phyloP scores from a whole-genome alignment of 2,329 filamentous ascomycete species.

The Cercospora zeae-maydis region DNA sequence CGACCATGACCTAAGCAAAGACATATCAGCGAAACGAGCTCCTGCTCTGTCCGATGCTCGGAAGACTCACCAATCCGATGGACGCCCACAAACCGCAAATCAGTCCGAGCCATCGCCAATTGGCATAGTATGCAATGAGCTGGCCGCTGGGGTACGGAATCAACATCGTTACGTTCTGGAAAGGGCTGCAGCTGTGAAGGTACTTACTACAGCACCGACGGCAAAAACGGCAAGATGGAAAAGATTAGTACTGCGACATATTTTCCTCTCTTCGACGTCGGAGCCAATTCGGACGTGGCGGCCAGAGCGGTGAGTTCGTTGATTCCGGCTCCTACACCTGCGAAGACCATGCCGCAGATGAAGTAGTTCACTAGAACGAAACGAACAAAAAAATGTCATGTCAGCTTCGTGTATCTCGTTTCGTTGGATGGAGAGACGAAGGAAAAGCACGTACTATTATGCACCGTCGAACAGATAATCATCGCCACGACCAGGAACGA shows the following conservation, averaged over 20 bases:
- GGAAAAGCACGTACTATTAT: constrained; percentile 49
- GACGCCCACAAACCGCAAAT: constrained; percentile 52
- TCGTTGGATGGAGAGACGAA: not conserved
- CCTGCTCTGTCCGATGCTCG: too few relatives aligned
- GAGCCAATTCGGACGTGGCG: constrained; percentile 64
- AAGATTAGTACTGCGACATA: constrained; percentile 60
- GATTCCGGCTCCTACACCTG: constrained; percentile 63
- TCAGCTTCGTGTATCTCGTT: not conserved
- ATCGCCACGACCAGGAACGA: constrained; percentile 55
- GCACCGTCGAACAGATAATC: constrained; percentile 56
- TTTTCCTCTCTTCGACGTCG: constrained; percentile 60
- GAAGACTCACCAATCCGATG: constrained; percentile 43
- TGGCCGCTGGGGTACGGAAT: constrained; percentile 42
- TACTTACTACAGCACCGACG: constrained; percentile 53
- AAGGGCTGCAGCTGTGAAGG: not conserved
- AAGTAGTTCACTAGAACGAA: constrained; percentile 40
- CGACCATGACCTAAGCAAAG: constrained; percentile 38
- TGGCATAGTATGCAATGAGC: constrained; percentile 48
- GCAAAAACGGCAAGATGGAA: constrained; percentile 60
- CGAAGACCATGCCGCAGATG: constrained; percentile 60
- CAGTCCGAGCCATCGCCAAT: constrained; percentile 55
- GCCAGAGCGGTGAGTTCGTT: constrained; percentile 67
- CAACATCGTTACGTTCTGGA: not conserved
- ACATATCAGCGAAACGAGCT: not conserved
- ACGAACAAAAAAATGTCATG: not conserved